These are phyloP conservation scores for Coemansia sp. DNA, from an alignment of 192 early-diverging fungal species.

Conservation along the genomic window DNA sequence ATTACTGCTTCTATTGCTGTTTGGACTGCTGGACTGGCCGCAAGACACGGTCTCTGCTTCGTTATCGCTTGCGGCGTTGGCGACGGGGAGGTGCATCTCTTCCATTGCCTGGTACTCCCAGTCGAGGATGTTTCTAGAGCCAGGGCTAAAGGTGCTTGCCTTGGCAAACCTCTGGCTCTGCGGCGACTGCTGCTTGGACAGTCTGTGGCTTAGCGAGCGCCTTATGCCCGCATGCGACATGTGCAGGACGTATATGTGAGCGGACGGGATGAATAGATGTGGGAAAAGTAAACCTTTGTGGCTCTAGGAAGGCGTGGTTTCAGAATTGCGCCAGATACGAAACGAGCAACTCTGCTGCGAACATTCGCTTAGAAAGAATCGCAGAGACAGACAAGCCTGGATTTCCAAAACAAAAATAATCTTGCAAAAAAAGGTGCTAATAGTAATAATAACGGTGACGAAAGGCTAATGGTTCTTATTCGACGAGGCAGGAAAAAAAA, in stretches of 20 bases:
- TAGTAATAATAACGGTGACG: too few relatives aligned
- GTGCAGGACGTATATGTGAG: not conserved
- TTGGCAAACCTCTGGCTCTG: not conserved
- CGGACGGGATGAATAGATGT: not conserved
- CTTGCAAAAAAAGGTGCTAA: too few relatives aligned
- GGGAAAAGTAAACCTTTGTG: too few relatives aligned
- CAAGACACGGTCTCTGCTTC: not conserved
- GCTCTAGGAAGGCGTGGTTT: not conserved
- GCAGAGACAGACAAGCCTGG: not conserved
- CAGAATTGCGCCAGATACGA: not conserved
- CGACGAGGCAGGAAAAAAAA: too few relatives aligned
- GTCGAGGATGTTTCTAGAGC: not conserved
- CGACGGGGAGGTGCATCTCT: not conserved
- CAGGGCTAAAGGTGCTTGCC: slow-evolving; percentile 1
- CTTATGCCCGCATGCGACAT: not conserved
- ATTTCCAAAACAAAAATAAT: not conserved
- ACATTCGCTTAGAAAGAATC: not conserved
- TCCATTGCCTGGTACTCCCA: slow-evolving; percentile 15
- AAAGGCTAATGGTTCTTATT: too few relatives aligned
- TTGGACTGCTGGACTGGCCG: not conserved
- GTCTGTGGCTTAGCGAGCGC: slow-evolving; percentile 9
- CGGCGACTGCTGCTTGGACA: not conserved
- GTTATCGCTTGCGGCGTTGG: slow-evolving; percentile 4
- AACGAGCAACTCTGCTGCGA: not conserved
- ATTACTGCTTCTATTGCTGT: slow-evolving; percentile 13